Evolutionary conservation across 345 rosid genomes (phyloP).

Genomic region (Eutrema yunnanense): DNA sequence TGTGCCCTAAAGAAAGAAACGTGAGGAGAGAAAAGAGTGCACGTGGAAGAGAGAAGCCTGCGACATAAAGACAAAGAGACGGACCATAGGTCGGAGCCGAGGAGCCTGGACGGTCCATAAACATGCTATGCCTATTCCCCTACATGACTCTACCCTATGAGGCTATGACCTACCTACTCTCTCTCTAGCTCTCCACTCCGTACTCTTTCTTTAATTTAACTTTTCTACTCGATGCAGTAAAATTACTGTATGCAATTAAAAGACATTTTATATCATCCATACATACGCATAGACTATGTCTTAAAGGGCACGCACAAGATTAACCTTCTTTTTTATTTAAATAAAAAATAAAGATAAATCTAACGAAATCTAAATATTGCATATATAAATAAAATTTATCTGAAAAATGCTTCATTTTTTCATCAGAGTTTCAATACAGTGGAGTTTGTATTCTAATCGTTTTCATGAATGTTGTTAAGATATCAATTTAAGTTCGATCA

Average conservation of each 20-base stretch:
- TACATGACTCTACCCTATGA: constrained; percentile 14
- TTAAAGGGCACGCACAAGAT: background rate
- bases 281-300: background rate
- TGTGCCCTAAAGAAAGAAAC: constrained; percentile 28
- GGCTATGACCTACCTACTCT: constrained; percentile 20
- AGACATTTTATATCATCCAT: background rate
- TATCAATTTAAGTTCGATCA: too few species aligned
- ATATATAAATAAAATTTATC: background rate
- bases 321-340: background rate
- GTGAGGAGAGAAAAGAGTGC: constrained; percentile 13
- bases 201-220: constrained; percentile 28
- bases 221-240: constrained; percentile 26
- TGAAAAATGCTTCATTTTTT: background rate
- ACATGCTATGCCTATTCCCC: constrained; percentile 30
- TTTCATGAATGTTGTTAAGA: too few species aligned
- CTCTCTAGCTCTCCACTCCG: constrained; percentile 30
- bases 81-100: constrained; percentile 36
- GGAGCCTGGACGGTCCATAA: constrained; percentile 36
- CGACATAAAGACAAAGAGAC: constrained; percentile 32
- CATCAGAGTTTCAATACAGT: background rate
- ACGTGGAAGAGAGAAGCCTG: constrained; percentile 35
- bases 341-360: too few species aligned
- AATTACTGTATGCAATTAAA: constrained; percentile 7
- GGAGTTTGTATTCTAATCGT: background rate
- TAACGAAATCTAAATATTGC: too few species aligned